Base-by-base conservation (phyloP, 2,329 filamentous ascomycete species). In the Colletotrichum coccodes region DNA sequence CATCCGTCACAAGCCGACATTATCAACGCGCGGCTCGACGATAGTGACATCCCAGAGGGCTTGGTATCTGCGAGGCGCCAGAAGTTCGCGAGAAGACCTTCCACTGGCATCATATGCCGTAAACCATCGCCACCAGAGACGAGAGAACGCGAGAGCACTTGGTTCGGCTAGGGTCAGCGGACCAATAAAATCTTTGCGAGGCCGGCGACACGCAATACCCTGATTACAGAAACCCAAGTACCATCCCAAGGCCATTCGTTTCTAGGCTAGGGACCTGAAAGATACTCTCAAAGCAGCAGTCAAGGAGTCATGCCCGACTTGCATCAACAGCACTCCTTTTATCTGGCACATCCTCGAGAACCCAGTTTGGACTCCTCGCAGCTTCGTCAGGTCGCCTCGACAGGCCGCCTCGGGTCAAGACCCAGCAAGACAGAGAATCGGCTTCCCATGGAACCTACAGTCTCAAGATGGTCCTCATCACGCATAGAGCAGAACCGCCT, bases 1-100 rank as follows among this genome's bases (percentile, higher is more conserved):
- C 71, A 72, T 44, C 61, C 71, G 52, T 53, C 62, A 50, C 54
- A 49, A 49, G 53, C 42, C 59, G 49, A 62, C 26, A 61, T 58
- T 21, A 40, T 57, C 40, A 36, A 66, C 44, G 14, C 46, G 49
- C 49, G 60, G 50, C 54, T 70, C 53, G 68, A 61, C 54, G 61
- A 60, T 72, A 69, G 65, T 71, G 23, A 74, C 80, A 60, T 70
- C 75, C 77, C 40, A 71, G 50, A 65, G 42, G 78, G 79, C 46
- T 79, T 77, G 49, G 77, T 82, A 12, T 74, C 75, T 16, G 77
- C 77, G 18, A 79, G 76, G 53, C 71, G 79, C 66, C 73, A 71
- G 36, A 75, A 76, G 64, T 73, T 82, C 52, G 73, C 52, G 16
- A 60, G 40, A 38, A 60, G 46, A 9, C 34, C 42, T 16, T 52